These are phyloP conservation scores for Parascedosporium putredinis DNA, from an alignment of 2,329 filamentous ascomycete genomes.

Conservation along the genomic window DNA sequence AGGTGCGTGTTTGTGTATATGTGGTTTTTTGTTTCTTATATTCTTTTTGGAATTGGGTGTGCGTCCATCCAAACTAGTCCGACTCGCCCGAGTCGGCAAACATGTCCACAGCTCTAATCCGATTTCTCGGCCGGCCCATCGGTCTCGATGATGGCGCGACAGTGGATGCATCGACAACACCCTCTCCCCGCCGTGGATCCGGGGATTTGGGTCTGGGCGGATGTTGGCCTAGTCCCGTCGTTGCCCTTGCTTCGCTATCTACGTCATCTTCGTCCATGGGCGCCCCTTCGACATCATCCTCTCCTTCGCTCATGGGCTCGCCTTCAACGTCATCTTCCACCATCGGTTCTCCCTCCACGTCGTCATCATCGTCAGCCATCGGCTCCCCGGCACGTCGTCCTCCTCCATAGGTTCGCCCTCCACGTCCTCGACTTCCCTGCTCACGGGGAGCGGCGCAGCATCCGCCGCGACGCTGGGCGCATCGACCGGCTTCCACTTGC, in stretches of 20 bases:
- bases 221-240: not conserved
- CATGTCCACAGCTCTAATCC: slow-evolving; percentile 75
- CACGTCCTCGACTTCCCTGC: slow-evolving; percentile 31
- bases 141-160: slow-evolving; percentile 16
- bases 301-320: slow-evolving; percentile 31
- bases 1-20: no score
- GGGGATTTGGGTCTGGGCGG: not conserved
- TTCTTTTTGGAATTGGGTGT: no score
- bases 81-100: slow-evolving; percentile 34
- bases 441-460: slow-evolving; percentile 12
- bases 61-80: slow-evolving; percentile 11
- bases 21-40: no score
- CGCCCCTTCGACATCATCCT: slow-evolving; percentile 29
- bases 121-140: slow-evolving; percentile 36
- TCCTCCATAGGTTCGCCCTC: slow-evolving; percentile 38
- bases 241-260: slow-evolving; percentile 26
- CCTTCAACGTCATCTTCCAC: slow-evolving; percentile 30
- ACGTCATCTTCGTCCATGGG: slow-evolving; percentile 32
- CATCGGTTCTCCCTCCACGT: slow-evolving; percentile 36
- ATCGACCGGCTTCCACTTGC: slow-evolving; percentile 43
- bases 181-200: not conserved
- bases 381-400: slow-evolving; percentile 31
- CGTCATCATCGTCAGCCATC: slow-evolving; percentile 37
- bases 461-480: slow-evolving; percentile 14
- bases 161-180: slow-evolving; percentile 12